Percentiles rank a stretch among this genome's conserved stretches.
These are phyloP conservation scores for Penicillium dipodomyicola DNA, from an alignment of 495 filamentous ascomycete species.

Conservation along the genomic window DNA sequence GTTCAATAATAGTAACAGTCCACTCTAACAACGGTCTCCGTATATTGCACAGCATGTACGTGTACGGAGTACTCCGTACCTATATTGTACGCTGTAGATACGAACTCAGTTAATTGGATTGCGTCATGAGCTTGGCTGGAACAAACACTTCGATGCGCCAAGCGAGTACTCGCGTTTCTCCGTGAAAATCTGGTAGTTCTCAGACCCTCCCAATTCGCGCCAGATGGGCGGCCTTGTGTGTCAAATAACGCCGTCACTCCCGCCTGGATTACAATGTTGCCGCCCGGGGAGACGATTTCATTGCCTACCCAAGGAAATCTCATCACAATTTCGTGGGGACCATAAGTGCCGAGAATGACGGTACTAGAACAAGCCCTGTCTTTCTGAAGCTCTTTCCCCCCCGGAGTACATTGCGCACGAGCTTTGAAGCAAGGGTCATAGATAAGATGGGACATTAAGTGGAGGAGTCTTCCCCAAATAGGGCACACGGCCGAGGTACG, in stretches of 20 bases:
- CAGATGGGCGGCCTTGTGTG: neutral
- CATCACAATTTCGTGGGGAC: conserved; percentile 6
- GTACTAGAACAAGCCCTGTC: neutral
- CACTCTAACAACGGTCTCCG: neutral
- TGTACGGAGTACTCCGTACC: neutral
- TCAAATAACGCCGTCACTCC: conserved; percentile 1
- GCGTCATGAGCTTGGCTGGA: neutral
- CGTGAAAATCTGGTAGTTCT: neutral
- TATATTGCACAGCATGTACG: neutral
- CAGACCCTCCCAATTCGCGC: neutral
- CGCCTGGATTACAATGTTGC: conserved; percentile 7
- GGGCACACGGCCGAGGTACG: conserved; percentile 31
- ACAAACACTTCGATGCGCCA: neutral
- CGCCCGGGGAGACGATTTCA: conserved; percentile 7
- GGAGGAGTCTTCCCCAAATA: conserved; percentile 27
- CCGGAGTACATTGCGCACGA: neutral
- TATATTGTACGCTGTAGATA: neutral
- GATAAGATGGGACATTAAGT: conserved; percentile 18
- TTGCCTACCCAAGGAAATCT: conserved; percentile 1
- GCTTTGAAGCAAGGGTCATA: conserved; percentile 8
- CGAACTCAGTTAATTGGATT: neutral
- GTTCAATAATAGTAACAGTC: neutral
- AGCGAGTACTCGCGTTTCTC: neutral
- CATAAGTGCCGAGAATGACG: neutral
- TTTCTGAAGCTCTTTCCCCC: neutral